Conservation (phyloP, 2,329 filamentous ascomycete species). For the Fragosphaeria purpurea region DNA sequence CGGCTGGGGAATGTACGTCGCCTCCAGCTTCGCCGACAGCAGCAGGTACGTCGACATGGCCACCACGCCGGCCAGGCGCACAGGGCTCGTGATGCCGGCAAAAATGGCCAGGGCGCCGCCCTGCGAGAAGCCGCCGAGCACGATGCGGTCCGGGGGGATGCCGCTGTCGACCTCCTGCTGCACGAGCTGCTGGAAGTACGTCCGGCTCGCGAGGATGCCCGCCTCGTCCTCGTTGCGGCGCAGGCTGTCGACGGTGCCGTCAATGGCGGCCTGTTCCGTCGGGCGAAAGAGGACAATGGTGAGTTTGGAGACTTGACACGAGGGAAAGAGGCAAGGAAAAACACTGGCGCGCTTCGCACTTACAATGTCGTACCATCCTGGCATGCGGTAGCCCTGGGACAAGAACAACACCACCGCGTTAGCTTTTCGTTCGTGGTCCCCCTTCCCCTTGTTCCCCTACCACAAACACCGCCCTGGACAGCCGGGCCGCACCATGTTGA, state of each 20-base stretch:
- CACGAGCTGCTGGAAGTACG: conserved; percentile 71
- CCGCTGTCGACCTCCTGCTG: conserved; percentile 70
- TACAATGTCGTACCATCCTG: conserved; percentile 80
- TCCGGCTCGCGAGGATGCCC: conserved; percentile 63
- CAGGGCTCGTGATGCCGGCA: conserved; percentile 60
- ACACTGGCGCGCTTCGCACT: conserved; percentile 10
- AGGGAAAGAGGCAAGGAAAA: background rate
- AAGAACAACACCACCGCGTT: no score
- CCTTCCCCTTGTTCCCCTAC: no score
- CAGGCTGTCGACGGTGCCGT: conserved; percentile 19
- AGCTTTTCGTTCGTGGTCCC: no score
- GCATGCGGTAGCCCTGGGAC: conserved; percentile 59
- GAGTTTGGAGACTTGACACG: no score
- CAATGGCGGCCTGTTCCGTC: conserved; percentile 11
- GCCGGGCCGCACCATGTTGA: conserved; percentile 38
- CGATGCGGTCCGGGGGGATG: conserved; percentile 72
- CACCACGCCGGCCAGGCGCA: conserved; percentile 79
- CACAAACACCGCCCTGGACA: no score
- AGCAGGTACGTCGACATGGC: conserved; percentile 75
- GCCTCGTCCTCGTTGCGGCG: conserved; percentile 42
- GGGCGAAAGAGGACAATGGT: background rate
- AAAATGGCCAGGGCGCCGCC: conserved; percentile 83
- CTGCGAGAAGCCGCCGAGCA: conserved; percentile 78
- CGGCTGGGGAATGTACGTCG: conserved; percentile 58
- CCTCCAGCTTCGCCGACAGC: conserved; percentile 37